phyloP scores from a whole-genome alignment of 148 eudicot species.

The Silene conica region DNA sequence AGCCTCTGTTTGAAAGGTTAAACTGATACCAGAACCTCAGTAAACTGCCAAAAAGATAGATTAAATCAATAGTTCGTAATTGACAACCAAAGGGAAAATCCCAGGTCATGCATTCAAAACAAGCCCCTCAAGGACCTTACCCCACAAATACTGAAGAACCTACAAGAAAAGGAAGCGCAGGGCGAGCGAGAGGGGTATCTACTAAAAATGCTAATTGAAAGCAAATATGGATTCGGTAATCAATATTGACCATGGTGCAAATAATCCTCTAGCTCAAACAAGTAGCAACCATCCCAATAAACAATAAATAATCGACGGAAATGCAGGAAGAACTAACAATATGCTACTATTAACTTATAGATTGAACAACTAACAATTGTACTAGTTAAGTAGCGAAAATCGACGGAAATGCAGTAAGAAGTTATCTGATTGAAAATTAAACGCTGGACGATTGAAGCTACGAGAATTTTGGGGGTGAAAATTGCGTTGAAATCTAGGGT shows the following conservation, averaged over 20 bases:
- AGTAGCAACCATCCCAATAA: too few relatives aligned
- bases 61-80: background rate
- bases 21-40: background rate
- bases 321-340: too few relatives aligned
- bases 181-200: background rate
- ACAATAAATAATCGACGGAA: too few relatives aligned
- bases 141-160: background rate
- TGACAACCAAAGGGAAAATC: background rate
- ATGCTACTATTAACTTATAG: too few relatives aligned
- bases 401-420: too few relatives aligned
- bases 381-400: too few relatives aligned
- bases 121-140: background rate
- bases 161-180: background rate
- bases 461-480: too few relatives aligned
- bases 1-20: slow-evolving; percentile 4
- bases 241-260: background rate
- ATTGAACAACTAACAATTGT: too few relatives aligned
- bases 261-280: too few relatives aligned
- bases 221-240: background rate
- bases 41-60: background rate
- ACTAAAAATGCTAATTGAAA: background rate
- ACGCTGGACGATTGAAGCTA: too few relatives aligned
- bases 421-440: too few relatives aligned
- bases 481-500: too few relatives aligned
- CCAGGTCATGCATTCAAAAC: background rate